phyloP scores from a whole-genome alignment of 1,139 yeast genomes.

The Maudiozyma humilis region DNA sequence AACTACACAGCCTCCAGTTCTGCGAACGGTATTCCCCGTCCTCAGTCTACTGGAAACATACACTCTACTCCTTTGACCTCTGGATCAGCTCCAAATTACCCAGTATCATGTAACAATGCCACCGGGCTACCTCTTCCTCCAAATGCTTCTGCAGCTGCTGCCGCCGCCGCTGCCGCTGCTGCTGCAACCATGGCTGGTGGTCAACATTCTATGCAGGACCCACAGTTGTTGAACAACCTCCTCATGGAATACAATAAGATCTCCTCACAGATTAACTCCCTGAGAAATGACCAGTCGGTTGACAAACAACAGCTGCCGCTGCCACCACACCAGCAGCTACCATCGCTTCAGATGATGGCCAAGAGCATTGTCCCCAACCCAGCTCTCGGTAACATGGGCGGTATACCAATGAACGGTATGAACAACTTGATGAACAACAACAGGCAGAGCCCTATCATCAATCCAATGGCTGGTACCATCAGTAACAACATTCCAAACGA shows the following conservation, averaged over 20 bases:
- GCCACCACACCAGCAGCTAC: background rate
- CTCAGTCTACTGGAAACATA: background rate
- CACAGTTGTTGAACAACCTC: background rate
- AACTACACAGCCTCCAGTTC: background rate
- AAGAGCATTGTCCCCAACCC: background rate
- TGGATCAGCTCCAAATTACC: background rate
- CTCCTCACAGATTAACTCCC: constrained; percentile 1
- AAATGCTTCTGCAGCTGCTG: background rate
- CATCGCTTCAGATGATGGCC: constrained; percentile 1
- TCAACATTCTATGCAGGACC: background rate
- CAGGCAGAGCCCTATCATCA: constrained; percentile 1
- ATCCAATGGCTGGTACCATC: background rate
- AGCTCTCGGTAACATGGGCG: background rate
- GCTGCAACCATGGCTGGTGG: background rate
- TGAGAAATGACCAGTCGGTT: background rate
- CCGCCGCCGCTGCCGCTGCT: background rate
- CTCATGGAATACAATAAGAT: constrained; percentile 2
- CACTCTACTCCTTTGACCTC: background rate
- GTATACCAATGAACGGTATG: background rate
- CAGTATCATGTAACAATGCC: background rate
- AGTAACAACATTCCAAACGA: background rate
- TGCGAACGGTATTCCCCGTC: background rate
- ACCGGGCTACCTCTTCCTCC: background rate
- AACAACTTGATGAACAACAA: background rate
- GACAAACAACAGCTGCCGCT: too few relatives aligned